phyloP scores from a whole-genome alignment of 805 yeast genomes.

The Kockiozyma suomiensis region DNA sequence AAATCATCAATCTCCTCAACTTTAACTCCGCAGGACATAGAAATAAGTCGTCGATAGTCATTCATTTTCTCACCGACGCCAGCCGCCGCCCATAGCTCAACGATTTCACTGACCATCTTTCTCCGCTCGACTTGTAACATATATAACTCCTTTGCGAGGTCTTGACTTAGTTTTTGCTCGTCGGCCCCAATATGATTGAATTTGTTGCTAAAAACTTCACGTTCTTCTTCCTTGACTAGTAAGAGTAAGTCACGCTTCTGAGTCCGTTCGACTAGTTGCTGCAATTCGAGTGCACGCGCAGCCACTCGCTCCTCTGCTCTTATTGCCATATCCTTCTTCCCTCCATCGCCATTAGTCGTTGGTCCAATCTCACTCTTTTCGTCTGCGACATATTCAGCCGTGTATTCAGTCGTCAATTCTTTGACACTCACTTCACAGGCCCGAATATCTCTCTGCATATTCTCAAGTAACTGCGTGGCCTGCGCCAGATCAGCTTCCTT shows the following conservation, averaged over 20 bases:
- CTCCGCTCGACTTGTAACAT: conserved; percentile 49
- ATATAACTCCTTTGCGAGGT: conserved; percentile 45
- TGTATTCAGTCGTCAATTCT: conserved; percentile 33
- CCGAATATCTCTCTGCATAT: conserved; percentile 48
- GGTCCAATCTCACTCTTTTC: conserved; percentile 5
- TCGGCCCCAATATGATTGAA: background rate
- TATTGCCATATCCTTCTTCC: conserved; percentile 8
- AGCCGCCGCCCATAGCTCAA: conserved; percentile 52
- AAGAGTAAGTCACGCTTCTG: conserved; percentile 65
- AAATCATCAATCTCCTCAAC: conserved; percentile 79
- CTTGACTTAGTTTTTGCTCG: conserved; percentile 15
- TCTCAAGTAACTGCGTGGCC: conserved; percentile 49
- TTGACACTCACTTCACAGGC: conserved; percentile 42
- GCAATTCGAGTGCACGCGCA: conserved; percentile 43
- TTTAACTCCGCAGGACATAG: conserved; percentile 74
- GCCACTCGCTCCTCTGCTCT: conserved; percentile 39
- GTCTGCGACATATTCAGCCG: conserved; percentile 15
- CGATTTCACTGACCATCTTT: conserved; percentile 51
- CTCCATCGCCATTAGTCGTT: background rate
- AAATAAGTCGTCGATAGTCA: conserved; percentile 77
- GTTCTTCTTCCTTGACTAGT: conserved; percentile 54
- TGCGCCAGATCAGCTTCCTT: conserved; percentile 58
- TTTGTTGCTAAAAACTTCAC: conserved; percentile 17
- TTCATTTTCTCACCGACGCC: conserved; percentile 61
- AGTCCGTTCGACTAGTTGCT: conserved; percentile 58